Percentiles rank a stretch among this genome's conserved stretches.
phyloP scores from a whole-genome alignment of 23 red algal genomes.

The Gracilaria gracilis region DNA sequence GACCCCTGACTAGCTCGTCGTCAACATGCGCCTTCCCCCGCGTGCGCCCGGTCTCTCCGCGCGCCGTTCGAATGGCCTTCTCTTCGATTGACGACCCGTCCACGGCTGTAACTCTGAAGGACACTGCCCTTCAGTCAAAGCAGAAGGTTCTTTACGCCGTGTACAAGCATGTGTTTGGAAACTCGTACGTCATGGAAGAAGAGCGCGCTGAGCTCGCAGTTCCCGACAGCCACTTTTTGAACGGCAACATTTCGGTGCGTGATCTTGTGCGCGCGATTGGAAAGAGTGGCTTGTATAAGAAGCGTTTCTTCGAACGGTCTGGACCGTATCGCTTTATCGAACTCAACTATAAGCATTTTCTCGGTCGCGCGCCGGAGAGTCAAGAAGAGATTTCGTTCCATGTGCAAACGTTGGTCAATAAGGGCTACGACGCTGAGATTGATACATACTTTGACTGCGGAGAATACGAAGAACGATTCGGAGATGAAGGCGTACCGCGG shows the following conservation, averaged over 20 bases:
- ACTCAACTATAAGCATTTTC: constrained; percentile 87
- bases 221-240: constrained; percentile 55
- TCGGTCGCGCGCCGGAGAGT: constrained; percentile 70
- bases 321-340: constrained; percentile 76
- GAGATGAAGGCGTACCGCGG: constrained; percentile 46
- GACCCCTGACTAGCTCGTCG: neutral
- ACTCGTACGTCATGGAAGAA: constrained; percentile 83
- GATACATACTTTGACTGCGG: constrained; percentile 75
- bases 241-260: constrained; percentile 43
- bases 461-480: constrained; percentile 83
- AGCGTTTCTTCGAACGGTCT: constrained; percentile 77
- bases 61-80: constrained; percentile 53
- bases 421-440: constrained; percentile 84
- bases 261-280: constrained; percentile 82
- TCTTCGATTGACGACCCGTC: constrained; percentile 61
- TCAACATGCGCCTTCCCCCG: neutral
- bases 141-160: constrained; percentile 39
- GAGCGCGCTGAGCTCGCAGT: constrained; percentile 57
- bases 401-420: constrained; percentile 38
- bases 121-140: constrained; percentile 11
- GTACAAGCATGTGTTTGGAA: constrained; percentile 82
- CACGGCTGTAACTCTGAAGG: neutral
- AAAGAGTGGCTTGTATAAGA: constrained; percentile 60
- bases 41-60: neutral
- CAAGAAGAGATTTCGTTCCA: constrained; percentile 70